These are phyloP conservation scores for Paraconiothyrium sp. DNA, from an alignment of 2,329 filamentous ascomycete species.

Conservation along the genomic window DNA sequence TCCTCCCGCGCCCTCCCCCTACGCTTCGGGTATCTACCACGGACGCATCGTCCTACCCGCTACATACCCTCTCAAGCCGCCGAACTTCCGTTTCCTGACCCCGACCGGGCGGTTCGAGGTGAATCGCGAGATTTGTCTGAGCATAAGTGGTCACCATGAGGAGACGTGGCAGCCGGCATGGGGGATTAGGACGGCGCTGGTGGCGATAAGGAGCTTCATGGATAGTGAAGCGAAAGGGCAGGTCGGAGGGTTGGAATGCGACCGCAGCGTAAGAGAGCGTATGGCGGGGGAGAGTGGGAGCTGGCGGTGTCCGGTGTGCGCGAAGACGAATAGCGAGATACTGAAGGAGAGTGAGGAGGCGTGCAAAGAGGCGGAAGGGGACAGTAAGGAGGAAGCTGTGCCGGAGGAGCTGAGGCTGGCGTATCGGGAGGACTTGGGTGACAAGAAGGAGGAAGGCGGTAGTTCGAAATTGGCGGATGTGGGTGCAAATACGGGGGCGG, in stretches of 20 bases:
- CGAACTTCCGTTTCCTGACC: slow-evolving; percentile 94
- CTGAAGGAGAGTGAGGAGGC: slow-evolving; percentile 74
- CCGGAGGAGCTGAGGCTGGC: slow-evolving; percentile 70
- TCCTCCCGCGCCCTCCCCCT: slow-evolving; percentile 79
- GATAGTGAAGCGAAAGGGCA: slow-evolving; percentile 88
- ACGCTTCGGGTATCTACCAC: slow-evolving; percentile 87
- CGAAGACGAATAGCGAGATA: slow-evolving; percentile 75
- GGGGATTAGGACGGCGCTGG: slow-evolving; percentile 90
- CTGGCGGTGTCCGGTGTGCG: slow-evolving; percentile 78
- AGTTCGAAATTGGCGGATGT: slow-evolving; percentile 20
- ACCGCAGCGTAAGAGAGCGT: slow-evolving; percentile 67
- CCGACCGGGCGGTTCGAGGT: slow-evolving; percentile 93
- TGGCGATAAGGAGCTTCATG: slow-evolving; percentile 87
- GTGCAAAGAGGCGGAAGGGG: slow-evolving; percentile 55
- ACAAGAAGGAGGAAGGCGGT: slow-evolving; percentile 33
- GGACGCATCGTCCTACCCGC: slow-evolving; percentile 92
- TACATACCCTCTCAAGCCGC: slow-evolving; percentile 89
- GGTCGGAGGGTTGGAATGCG: slow-evolving; percentile 86
- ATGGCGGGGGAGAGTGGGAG: slow-evolving; percentile 72
- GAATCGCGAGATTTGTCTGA: slow-evolving; percentile 95
- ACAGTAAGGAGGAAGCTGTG: slow-evolving; percentile 56
- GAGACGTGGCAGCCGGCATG: slow-evolving; percentile 99
- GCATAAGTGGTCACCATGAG: slow-evolving; percentile 93
- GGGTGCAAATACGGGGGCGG: not conserved
- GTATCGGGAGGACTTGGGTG: slow-evolving; percentile 76